phyloP scores from a whole-genome alignment of 495 filamentous ascomycete species.

The Penicillium roqueforti region DNA sequence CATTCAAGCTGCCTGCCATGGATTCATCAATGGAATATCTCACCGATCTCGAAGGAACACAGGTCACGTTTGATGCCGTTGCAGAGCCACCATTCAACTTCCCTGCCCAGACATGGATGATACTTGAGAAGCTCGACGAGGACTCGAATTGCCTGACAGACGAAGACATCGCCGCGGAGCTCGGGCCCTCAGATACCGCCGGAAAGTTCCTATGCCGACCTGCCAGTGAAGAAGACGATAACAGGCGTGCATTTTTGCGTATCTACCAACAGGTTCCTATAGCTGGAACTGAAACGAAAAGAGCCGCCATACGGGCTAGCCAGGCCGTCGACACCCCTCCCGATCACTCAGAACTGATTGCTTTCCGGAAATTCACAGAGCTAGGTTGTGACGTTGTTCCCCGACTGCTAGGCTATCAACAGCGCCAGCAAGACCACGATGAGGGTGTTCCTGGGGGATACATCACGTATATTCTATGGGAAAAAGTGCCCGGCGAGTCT shows the following conservation, averaged over 20 bases:
- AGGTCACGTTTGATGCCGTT: slow-evolving; percentile 7
- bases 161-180: slow-evolving; percentile 2
- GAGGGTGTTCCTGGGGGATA: slow-evolving; percentile 3
- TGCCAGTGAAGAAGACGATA: slow-evolving; percentile 1
- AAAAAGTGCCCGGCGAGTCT: slow-evolving; percentile 7
- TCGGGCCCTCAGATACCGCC: slow-evolving; percentile 1
- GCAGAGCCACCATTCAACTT: slow-evolving; percentile 7
- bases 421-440: slow-evolving; percentile 1
- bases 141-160: background rate
- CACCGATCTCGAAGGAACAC: slow-evolving; percentile 4
- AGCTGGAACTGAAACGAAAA: slow-evolving; percentile 2
- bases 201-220: slow-evolving; percentile 6
- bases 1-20: too few relatives aligned
- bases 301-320: background rate
- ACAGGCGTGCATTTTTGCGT: slow-evolving; percentile 4
- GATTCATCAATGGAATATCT: slow-evolving; percentile 7
- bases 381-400: slow-evolving; percentile 4
- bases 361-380: background rate
- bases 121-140: slow-evolving; percentile 8
- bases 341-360: slow-evolving; percentile 2
- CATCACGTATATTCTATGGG: slow-evolving; percentile 3
- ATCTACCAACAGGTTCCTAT: slow-evolving; percentile 9
- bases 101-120: slow-evolving; percentile 7
- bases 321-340: slow-evolving; percentile 5
- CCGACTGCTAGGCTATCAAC: slow-evolving; percentile 4